phyloP scores from a whole-genome alignment of 2,329 filamentous ascomycete genomes.

The Nakataea oryzae region DNA sequence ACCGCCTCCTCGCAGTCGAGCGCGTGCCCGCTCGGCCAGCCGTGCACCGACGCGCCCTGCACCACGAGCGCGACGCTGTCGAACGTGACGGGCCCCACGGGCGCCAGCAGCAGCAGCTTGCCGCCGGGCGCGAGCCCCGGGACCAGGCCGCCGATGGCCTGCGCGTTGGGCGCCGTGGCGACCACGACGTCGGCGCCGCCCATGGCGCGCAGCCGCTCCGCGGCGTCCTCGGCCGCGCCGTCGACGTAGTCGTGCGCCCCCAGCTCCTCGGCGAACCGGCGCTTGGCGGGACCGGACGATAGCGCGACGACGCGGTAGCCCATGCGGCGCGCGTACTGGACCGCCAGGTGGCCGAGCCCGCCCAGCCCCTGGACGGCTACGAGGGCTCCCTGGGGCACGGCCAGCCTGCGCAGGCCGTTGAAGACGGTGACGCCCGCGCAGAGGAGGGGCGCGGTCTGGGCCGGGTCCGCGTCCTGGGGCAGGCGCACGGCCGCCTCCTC shows the following conservation, averaged over 20 bases:
- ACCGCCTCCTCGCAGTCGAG: slow-evolving; percentile 57
- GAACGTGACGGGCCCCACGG: slow-evolving; percentile 33
- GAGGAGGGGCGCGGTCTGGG: slow-evolving; percentile 46
- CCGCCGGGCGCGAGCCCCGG: slow-evolving; percentile 42
- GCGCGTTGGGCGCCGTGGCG: slow-evolving; percentile 50
- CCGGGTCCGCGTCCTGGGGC: slow-evolving; percentile 39
- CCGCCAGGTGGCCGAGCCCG: slow-evolving; percentile 66
- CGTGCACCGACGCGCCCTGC: slow-evolving; percentile 50
- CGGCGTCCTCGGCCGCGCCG: slow-evolving; percentile 39
- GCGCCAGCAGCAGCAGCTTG: slow-evolving; percentile 49
- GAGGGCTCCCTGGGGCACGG: slow-evolving; percentile 38
- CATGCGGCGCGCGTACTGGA: slow-evolving; percentile 68
- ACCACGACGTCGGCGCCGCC: slow-evolving; percentile 54
- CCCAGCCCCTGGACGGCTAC: slow-evolving; percentile 60
- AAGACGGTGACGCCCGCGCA: slow-evolving; percentile 58
- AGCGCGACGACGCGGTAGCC: slow-evolving; percentile 64
- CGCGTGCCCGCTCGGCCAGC: slow-evolving; percentile 53
- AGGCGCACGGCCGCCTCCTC: slow-evolving; percentile 50
- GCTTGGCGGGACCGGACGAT: slow-evolving; percentile 52
- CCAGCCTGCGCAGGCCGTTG: slow-evolving; percentile 45
- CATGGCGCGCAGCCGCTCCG: slow-evolving; percentile 32
- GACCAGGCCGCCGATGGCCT: slow-evolving; percentile 41
- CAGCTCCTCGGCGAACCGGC: slow-evolving; percentile 52
- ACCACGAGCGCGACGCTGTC: slow-evolving; percentile 28
- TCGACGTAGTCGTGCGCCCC: slow-evolving; percentile 53